Percentiles rank a stretch among this genome's conserved stretches.
Conservation (phyloP, 768 basidiomycete genomes). For the Rossbeevera mucosa region DNA sequence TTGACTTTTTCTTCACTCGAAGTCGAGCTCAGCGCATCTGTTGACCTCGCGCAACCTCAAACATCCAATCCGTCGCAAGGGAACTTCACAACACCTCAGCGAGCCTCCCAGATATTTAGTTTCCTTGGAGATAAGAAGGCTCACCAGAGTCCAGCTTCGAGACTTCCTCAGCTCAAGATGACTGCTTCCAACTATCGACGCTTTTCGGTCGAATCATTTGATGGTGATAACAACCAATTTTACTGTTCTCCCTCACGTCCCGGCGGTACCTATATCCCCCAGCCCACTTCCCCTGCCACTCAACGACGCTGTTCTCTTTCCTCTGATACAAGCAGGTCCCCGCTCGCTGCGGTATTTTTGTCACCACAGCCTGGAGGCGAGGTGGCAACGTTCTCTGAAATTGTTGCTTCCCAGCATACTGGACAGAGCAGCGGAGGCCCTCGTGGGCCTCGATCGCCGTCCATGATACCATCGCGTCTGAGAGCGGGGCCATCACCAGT, state of each 20-base stretch:
- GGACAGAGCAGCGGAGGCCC: slow-evolving; percentile 35
- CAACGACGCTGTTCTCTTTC: slow-evolving; percentile 13
- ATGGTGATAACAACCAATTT: slow-evolving; percentile 23
- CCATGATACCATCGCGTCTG: slow-evolving; percentile 31
- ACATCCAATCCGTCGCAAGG: slow-evolving; percentile 29
- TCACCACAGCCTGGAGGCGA: slow-evolving; percentile 2
- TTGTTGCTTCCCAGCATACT: slow-evolving; percentile 7
- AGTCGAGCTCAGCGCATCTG: slow-evolving; percentile 59
- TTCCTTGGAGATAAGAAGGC: slow-evolving; percentile 54
- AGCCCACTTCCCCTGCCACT: slow-evolving; percentile 8
- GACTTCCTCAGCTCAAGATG: slow-evolving; percentile 28
- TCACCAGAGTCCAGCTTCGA: slow-evolving; percentile 32
- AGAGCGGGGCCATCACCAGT: slow-evolving; percentile 20
- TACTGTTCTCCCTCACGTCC: slow-evolving; percentile 13
- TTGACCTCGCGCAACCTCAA: slow-evolving; percentile 34
- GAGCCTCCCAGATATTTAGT: slow-evolving; percentile 72
- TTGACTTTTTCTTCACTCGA: slow-evolving; percentile 65
- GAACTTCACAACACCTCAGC: slow-evolving; percentile 51
- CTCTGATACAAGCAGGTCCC: slow-evolving; percentile 11
- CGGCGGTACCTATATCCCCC: slow-evolving; percentile 11
- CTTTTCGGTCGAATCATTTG: slow-evolving; percentile 22
- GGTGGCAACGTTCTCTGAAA: not conserved
- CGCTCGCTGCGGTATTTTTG: not conserved
- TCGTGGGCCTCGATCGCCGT: slow-evolving; percentile 40
- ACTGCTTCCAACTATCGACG: slow-evolving; percentile 17